Conservation (phyloP, 352 stramenopile genomes). For the Peronospora belbahrii region DNA sequence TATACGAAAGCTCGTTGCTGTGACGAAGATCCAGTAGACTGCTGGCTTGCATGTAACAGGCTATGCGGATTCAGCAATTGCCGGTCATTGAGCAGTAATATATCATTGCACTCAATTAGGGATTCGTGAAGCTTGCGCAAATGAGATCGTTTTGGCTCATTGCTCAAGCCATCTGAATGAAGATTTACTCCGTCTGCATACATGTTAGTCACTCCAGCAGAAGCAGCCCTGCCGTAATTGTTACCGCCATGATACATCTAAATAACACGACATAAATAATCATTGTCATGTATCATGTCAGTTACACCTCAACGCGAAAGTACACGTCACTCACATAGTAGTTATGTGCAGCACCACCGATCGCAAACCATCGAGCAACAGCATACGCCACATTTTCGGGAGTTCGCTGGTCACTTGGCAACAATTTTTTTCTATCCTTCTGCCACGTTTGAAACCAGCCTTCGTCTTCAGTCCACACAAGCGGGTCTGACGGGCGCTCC, state of each 20-base stretch:
- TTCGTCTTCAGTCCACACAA: slow-evolving; percentile 76
- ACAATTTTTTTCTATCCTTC: slow-evolving; percentile 20
- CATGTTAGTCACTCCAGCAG: slow-evolving; percentile 61
- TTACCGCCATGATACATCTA: slow-evolving; percentile 77
- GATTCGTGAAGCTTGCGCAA: slow-evolving; percentile 50
- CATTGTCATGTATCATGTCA: neutral
- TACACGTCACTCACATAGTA: slow-evolving; percentile 48
- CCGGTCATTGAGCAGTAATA: slow-evolving; percentile 39
- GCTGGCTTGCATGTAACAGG: slow-evolving; percentile 4
- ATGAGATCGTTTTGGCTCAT: slow-evolving; percentile 63
- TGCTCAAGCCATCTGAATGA: slow-evolving; percentile 55
- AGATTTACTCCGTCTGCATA: slow-evolving; percentile 66
- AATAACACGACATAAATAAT: neutral
- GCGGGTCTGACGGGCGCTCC: slow-evolving; percentile 32
- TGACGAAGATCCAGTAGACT: slow-evolving; percentile 4
- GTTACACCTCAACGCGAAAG: neutral
- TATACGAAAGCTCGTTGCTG: slow-evolving; percentile 49
- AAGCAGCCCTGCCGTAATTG: slow-evolving; percentile 55
- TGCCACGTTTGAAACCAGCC: slow-evolving; percentile 65
- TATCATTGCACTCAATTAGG: slow-evolving; percentile 48
- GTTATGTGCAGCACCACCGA: slow-evolving; percentile 56
- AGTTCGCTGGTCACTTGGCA: slow-evolving; percentile 40
- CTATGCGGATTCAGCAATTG: slow-evolving; percentile 40
- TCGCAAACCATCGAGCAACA: slow-evolving; percentile 59
- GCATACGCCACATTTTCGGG: slow-evolving; percentile 49